Base-by-base conservation (phyloP, 139 green algal genomes). In the Choricystis sp. region DNA sequence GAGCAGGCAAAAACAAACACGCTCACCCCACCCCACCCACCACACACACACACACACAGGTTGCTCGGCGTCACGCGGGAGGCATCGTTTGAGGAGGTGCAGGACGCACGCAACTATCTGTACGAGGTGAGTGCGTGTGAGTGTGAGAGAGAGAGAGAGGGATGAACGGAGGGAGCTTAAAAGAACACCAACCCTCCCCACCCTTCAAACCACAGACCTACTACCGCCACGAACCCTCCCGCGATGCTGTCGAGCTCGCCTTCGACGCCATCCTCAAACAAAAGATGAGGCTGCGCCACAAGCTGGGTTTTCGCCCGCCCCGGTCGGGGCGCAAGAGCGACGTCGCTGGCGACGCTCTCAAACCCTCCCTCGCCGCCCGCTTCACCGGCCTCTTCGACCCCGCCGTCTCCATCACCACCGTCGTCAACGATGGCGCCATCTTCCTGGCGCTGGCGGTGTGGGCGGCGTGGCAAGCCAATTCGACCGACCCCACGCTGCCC, bases 381-480 rank as follows among this genome's bases (percentile, higher is more conserved):
- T 29, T 92, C 23, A 66, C 58, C n/a, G 62, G 66, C 49, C 23
- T 73, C 19, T 77, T 92, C 59, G 86, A 94, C 70, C 80, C 85
- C 2, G 80, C 73, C 19, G 76, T 94, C 4, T 78, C 86, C 2
- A 29, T 30, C 2, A 72, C 63, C 2, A 94, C 83, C 3, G 66
- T 94, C 0, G 76, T 94, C 52, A 94, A 94, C 69, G 86, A 94
- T 69, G 86, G 85, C 3, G 62, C 68, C 26, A 77, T 91, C 29
- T 94, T 85, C 58, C n/a, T 79, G 0, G 74, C 65, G 1, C 67
- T 94, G 20, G 85, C 68, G 3, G 1, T 84, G 4, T 94, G 85
- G 86, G 89, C 70, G 64, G 83, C 30, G 27, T 72, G 57, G 64
- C 69, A 78, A 64, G 71, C 78, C 3, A 74, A 66, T 1, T 76